These are phyloP conservation scores for Favolaschia claudopus DNA, from an alignment of 768 basidiomycete species.

Conservation along the genomic window DNA sequence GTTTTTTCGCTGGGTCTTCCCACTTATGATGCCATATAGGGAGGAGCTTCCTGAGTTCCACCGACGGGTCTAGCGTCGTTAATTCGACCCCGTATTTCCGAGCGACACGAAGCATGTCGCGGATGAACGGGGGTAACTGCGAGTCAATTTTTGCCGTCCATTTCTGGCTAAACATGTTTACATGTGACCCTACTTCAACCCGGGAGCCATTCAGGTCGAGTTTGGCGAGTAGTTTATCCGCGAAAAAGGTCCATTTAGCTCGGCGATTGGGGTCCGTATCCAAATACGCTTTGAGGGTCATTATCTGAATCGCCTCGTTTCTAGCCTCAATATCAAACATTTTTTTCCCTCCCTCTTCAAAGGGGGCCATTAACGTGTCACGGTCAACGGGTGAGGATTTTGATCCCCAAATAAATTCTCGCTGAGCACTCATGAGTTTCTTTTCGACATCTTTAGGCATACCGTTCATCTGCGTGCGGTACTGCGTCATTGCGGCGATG, in stretches of 20 bases:
- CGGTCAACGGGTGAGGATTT: slow-evolving; percentile 21
- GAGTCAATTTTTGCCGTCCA: not conserved
- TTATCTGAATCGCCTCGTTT: slow-evolving; percentile 35
- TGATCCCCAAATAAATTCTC: slow-evolving; percentile 38
- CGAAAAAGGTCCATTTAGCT: slow-evolving; percentile 37
- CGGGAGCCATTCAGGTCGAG: no score
- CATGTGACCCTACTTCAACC: no score
- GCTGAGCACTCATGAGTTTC: slow-evolving; percentile 26
- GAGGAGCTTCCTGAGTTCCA: not conserved
- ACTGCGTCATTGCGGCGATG: slow-evolving; percentile 44
- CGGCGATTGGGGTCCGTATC: slow-evolving; percentile 9
- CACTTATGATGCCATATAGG: slow-evolving; percentile 10
- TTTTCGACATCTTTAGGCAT: slow-evolving; percentile 41
- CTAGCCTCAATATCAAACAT: slow-evolving; percentile 34
- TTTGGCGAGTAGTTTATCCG: slow-evolving; percentile 33
- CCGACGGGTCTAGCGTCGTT: not conserved
- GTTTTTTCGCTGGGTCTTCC: not conserved
- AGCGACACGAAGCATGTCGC: not conserved
- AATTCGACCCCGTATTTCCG: not conserved
- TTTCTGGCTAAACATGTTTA: not conserved
- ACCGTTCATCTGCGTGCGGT: slow-evolving; percentile 41
- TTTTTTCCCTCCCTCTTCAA: slow-evolving; percentile 30
- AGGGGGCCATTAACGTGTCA: slow-evolving; percentile 25
- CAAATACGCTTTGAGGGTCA: slow-evolving; percentile 36
- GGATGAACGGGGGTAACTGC: not conserved